Evolutionary conservation across 345 rosid genomes (phyloP), one percentile per base, ranked within the genome.

Genomic region (Xanthoceras sorbifolium): DNA sequence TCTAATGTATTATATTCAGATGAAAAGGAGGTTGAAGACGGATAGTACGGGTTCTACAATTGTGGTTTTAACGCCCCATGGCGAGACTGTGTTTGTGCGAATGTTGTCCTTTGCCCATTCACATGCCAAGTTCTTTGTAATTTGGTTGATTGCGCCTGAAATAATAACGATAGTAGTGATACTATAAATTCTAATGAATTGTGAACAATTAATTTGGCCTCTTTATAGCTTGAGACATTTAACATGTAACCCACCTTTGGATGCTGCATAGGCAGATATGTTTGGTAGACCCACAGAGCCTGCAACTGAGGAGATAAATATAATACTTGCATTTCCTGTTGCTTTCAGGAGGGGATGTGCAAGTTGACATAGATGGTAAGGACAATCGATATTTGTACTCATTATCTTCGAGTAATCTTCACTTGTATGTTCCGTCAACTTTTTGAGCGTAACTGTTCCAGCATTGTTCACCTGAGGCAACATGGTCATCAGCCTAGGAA

Each of bases 301-400:
- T 29, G 79, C 72, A n/a, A 75, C 70, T 31, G 89, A 86, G 50
- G 91, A 88, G 7, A 91, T 82, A 60, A 89, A 88, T 22, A 91
- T 86, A 5, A 89, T 82, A 65, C 72, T 88, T 44, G 88, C 92
- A 79, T 78, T 25, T 75, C 86, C 90, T 8, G 93, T 84, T 62
- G 84, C 83, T 77, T 88, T 89, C 42, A 87, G 71, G 15, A 82
- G 32, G 1, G 93, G 92, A 76, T 89, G 84, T 50, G 93, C 82
- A 75, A 90, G 83, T 73, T 89, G 92, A 76, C 82, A 84, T 4
- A 89, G 38, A 86, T 89, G 92, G 63, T 57, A 91, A 57, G 88
- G 82, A 79, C 89, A 82, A 69, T 91, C 90, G 26, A 90, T 22
- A 59, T 90, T 91, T 8, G 84, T 87, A 60, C 81, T 79, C 78